phyloP scores from a whole-genome alignment of 257 asterid genomes.

The Solanum piurae region DNA sequence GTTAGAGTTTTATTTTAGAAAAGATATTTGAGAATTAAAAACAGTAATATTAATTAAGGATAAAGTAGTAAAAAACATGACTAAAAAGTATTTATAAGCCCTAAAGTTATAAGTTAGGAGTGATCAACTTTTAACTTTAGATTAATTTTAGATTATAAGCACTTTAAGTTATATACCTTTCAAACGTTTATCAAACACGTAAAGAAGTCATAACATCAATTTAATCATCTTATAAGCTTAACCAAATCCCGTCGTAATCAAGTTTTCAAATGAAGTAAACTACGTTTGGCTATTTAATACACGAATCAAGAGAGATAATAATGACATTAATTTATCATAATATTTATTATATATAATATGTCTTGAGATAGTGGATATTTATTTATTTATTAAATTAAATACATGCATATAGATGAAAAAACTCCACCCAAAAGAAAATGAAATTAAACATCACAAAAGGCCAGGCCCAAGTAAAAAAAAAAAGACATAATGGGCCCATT shows the following conservation, averaged over 20 bases:
- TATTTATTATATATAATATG: not conserved
- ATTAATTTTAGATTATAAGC: too few species aligned
- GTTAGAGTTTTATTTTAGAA: not conserved
- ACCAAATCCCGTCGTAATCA: not conserved
- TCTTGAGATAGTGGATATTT: not conserved
- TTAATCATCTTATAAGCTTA: not conserved
- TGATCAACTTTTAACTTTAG: too few species aligned
- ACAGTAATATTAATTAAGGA: too few species aligned
- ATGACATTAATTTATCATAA: not conserved
- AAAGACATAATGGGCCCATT: not conserved
- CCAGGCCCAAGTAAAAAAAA: not conserved
- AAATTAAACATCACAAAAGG: not conserved
- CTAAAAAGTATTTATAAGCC: not conserved
- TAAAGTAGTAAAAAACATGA: not conserved
- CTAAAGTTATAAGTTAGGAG: too few species aligned
- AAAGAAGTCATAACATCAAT: not conserved
- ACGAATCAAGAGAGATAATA: not conserved
- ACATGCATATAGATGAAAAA: not conserved
- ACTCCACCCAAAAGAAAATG: not conserved
- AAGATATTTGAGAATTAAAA: not conserved
- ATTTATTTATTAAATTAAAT: not conserved
- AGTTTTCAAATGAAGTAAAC: not conserved
- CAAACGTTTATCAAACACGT: rapidly evolving
- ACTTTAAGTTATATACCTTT: too few species aligned
- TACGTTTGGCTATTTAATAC: too few species aligned